A percentile compares a stretch with the other conserved stretches of the same genome.
phyloP scores from a whole-genome alignment of 257 asterid species.

The Henckelia pumila region DNA sequence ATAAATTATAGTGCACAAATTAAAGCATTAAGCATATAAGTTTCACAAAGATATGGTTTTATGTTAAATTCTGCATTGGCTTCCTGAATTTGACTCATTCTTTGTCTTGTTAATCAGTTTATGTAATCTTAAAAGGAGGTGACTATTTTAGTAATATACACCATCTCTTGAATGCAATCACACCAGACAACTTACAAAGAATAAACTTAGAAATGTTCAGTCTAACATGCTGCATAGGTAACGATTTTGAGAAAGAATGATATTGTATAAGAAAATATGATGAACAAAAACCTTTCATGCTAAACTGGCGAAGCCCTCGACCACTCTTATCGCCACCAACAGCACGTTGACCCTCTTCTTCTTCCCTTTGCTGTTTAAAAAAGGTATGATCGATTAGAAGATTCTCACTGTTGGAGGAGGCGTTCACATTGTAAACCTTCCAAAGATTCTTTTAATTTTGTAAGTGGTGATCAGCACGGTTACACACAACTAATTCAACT shows the following conservation, averaged over 20 bases:
- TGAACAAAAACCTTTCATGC: constrained; percentile 76
- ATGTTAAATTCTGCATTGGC: constrained; percentile 2
- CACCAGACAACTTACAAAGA: not conserved
- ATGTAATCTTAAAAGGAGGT: not conserved
- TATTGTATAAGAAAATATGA: not conserved
- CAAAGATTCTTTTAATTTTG: not conserved
- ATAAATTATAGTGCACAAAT: not conserved
- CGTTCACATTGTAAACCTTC: constrained; percentile 5
- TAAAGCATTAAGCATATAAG: not conserved
- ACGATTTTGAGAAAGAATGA: not conserved
- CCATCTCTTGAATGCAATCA: not conserved
- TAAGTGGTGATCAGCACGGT: not conserved
- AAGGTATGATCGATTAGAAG: not conserved
- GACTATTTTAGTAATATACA: not conserved
- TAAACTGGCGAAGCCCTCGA: constrained; percentile 89
- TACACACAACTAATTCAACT: not conserved
- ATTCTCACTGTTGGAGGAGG: not conserved
- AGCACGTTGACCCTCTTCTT: constrained; percentile 82
- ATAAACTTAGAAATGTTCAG: not conserved
- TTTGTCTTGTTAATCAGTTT: constrained; percentile 4
- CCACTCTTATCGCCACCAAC: constrained; percentile 78
- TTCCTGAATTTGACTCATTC: not conserved
- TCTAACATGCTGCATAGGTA: not conserved
- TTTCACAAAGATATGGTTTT: not conserved
- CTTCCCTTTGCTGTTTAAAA: constrained; percentile 47